Base-by-base conservation (phyloP, 176 grass and related monocot genomes). In the Musa troglodytarum region DNA sequence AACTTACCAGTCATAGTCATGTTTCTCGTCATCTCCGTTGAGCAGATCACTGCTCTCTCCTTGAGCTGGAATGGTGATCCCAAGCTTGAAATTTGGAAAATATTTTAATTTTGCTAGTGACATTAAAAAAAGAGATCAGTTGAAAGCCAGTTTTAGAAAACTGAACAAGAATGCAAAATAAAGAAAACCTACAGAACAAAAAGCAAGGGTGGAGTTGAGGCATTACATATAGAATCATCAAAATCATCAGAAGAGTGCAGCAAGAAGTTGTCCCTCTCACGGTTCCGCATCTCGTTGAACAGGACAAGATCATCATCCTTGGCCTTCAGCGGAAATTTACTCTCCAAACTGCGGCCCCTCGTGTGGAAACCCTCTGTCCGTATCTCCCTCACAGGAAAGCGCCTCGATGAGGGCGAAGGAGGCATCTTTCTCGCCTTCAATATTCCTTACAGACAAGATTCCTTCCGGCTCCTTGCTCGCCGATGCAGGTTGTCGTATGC, bases 1-100 rank as follows among this genome's bases (percentile, higher is more conserved):
- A 72, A 25, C 87, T 83, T 80, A 98, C 94, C 94, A 98, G 74
- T 98, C 90, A 74, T 93, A 98, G 81, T 98, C 94, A 76, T 98
- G 91, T 81, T 98, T 93, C 71, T 89, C 82, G 70, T 80, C 86
- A 78, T 98, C 90, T 49, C 52, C 75, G 74, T 98, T 82, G 58
- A 98, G 94, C 51, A 98, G 81, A 82, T 93, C 90, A 21, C 85
- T 86, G 56, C 82, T 89, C 80, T 93, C 84, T 80, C 86, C 82
- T 68, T 68, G 83, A 66, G 77, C 25, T 74, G 94, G 86, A 71
- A 93, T 70, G n/a, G 71, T 89, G 72, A 98, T 79, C 19, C 82
- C 86, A 68, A 92, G 82, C 50, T 91, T 93, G 70, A 93, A 82
- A 65, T 91, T 86, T 0, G 88, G 82, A 73, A 89, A 98, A 68